Base-by-base conservation (phyloP, 2,329 filamentous ascomycete genomes). In the Helminthosporium solani region DNA sequence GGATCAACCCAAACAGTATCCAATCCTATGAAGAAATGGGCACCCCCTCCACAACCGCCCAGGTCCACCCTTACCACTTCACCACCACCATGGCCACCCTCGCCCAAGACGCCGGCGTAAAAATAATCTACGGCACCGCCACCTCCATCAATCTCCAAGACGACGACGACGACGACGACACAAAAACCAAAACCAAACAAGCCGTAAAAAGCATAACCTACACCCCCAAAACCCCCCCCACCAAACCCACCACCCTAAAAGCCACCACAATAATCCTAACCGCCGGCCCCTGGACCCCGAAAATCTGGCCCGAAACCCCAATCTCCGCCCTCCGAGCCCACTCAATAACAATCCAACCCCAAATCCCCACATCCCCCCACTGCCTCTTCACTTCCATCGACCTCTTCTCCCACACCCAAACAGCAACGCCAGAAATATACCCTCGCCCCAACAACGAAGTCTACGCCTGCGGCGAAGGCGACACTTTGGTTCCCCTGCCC, bases 401-500 rank as follows among this genome's bases (percentile, higher is more conserved):
- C 31, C 77, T 96, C 2, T 88, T 90, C 72, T 12, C 77, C 77
- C 2, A 74, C 72, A 49, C 40, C 15, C 36, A 83, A 21, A 80
- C 80, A 15, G 89, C 90, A 11, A 85, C 89, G 20, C 94, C 94
- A 0, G 94, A 99, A 70, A 94, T 97, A 52, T 99, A 99, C 67
- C 88, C 94, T 0, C 81, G 94, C 3, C 91, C 91, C 0, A 87
- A 90, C 66, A 82, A 87, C 44, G 91, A 96, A 66, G 86, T 96
- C 9, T 99, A 99, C 68, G 91, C 90, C 0, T 99, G 94, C 65
- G 94, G 90, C 35, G 91, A 96, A 62, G 89, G 90, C 18, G 94
- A 99, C 65, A 79, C 80, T 1, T 69, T 78, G 2, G 79, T 89
- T 0, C 86, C 89, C 0, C 78, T 99, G 1, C 94, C 94, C 0